Evolutionary conservation across 208 protist species (phyloP).

Genomic region (Leishmania aethiopica): DNA sequence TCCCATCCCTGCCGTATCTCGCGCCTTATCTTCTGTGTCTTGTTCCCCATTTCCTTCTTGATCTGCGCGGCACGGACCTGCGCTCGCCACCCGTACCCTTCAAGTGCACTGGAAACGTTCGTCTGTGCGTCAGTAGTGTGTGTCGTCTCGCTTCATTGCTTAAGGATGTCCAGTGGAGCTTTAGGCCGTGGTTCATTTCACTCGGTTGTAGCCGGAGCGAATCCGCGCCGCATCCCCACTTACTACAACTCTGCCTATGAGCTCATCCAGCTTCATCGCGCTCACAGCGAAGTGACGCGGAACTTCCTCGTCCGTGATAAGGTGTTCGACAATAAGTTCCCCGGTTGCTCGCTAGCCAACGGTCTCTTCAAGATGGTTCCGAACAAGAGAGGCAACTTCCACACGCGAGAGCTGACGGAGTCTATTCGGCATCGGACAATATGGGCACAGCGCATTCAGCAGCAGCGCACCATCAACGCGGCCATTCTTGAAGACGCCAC

Average conservation of each 20-base stretch:
- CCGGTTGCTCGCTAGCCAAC: slow-evolving; percentile 70
- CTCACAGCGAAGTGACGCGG: slow-evolving; percentile 70
- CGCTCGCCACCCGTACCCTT: neutral
- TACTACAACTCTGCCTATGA: slow-evolving; percentile 82
- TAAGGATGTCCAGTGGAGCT: slow-evolving; percentile 72
- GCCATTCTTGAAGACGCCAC: slow-evolving; percentile 46
- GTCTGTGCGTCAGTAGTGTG: neutral
- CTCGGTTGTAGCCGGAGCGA: slow-evolving; percentile 76
- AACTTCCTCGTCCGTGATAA: slow-evolving; percentile 85
- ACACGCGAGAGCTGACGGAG: slow-evolving; percentile 79
- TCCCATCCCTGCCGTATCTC: neutral
- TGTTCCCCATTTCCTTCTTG: neutral
- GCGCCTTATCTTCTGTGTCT: neutral
- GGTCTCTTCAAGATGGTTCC: slow-evolving; percentile 90
- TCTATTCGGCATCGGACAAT: slow-evolving; percentile 81
- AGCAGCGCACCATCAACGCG: slow-evolving; percentile 82
- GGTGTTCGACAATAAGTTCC: slow-evolving; percentile 93
- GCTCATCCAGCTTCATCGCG: slow-evolving; percentile 79
- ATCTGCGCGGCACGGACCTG: neutral
- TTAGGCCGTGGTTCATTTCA: slow-evolving; percentile 84
- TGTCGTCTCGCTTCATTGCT: slow-evolving; percentile 9
- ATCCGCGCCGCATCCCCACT: slow-evolving; percentile 46
- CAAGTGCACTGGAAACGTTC: neutral
- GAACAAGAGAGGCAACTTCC: slow-evolving; percentile 70
- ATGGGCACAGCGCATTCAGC: slow-evolving; percentile 80